Conservation (phyloP, 495 filamentous ascomycete genomes). For the Pyrenula aspistea region DNA sequence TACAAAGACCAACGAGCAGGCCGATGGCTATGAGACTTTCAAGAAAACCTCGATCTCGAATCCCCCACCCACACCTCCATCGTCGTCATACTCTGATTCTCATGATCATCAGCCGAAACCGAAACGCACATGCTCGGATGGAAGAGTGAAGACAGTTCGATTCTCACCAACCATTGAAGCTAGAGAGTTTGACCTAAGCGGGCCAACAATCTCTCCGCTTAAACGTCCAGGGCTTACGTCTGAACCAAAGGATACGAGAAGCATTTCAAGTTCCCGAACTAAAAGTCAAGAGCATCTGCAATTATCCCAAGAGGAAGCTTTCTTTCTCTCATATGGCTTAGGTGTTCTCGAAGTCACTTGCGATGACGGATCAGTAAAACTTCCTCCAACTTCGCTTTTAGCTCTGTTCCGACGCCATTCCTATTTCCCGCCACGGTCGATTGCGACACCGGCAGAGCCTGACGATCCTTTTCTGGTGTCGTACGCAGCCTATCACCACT, state of each 20-base stretch:
- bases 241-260: slow-evolving; percentile 2
- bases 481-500: slow-evolving; percentile 91
- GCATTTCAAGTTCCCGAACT: slow-evolving; percentile 23
- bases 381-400: slow-evolving; percentile 38
- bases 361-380: slow-evolving; percentile 27
- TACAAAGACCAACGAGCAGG: not conserved
- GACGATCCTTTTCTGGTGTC: slow-evolving; percentile 79
- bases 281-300: slow-evolving; percentile 84
- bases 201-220: slow-evolving; percentile 26
- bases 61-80: not conserved
- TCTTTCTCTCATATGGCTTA: slow-evolving; percentile 77
- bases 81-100: not conserved
- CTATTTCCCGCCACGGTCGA: slow-evolving; percentile 47
- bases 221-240: not conserved
- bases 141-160: slow-evolving; percentile 42
- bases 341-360: slow-evolving; percentile 62
- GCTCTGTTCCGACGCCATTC: slow-evolving; percentile 53
- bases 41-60: not conserved
- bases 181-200: slow-evolving; percentile 35
- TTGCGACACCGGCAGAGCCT: slow-evolving; percentile 28
- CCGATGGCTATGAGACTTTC: not conserved
- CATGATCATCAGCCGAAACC: slow-evolving; percentile 12
- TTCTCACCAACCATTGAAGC: slow-evolving; percentile 52
- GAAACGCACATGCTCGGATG: not conserved
- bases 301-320: slow-evolving; percentile 77